Evolutionary conservation across 2,329 filamentous ascomycete species (phyloP).

Genomic region (Pseudogymnoascus sp.): DNA sequence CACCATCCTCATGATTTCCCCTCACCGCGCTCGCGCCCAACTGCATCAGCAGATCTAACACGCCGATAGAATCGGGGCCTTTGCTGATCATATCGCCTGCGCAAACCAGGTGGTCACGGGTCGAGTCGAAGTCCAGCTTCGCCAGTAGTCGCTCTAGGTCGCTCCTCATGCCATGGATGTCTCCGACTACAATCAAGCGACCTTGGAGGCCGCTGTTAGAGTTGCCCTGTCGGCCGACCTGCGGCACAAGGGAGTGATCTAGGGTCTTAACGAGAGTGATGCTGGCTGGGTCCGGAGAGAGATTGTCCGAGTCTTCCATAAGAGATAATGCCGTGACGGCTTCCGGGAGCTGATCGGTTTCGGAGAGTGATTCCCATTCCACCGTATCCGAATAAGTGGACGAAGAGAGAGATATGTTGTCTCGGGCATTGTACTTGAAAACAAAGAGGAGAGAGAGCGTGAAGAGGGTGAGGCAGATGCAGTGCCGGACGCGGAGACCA

Average conservation of each 20-base stretch:
- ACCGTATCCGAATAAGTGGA: not conserved
- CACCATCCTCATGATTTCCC: slow-evolving; percentile 86
- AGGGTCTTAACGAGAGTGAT: not conserved
- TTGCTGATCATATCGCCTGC: slow-evolving; percentile 79
- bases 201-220: not conserved
- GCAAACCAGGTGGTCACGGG: slow-evolving; percentile 68
- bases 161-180: slow-evolving; percentile 81
- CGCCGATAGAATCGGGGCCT: slow-evolving; percentile 73
- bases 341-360: not conserved
- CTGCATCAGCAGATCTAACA: slow-evolving; percentile 68
- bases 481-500: not conserved
- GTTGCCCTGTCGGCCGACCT: not conserved
- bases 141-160: slow-evolving; percentile 61
- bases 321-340: not conserved
- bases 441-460: slow-evolving; percentile 4
- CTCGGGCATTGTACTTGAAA: not conserved
- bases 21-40: slow-evolving; percentile 75
- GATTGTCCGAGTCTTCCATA: not conserved
- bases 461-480: not conserved
- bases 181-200: slow-evolving; percentile 75
- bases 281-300: not conserved
- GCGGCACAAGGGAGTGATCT: not conserved
- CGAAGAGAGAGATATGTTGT: not conserved
- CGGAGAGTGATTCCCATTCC: slow-evolving; percentile 1
- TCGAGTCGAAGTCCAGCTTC: slow-evolving; percentile 56